These are phyloP conservation scores for Lagenidium sp. DNA, from an alignment of 352 stramenopile species.

Conservation along the genomic window DNA sequence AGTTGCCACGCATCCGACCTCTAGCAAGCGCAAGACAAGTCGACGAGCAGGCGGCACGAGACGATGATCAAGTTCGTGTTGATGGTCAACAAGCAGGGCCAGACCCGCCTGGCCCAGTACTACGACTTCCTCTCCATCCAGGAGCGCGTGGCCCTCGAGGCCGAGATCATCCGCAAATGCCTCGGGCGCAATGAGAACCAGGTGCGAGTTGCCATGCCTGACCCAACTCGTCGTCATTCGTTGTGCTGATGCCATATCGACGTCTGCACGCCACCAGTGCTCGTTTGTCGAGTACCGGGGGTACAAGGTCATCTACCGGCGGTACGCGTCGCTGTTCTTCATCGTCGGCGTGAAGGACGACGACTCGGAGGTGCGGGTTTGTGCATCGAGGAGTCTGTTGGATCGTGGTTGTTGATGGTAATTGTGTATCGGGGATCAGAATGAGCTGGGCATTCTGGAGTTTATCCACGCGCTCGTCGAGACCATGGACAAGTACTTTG, in stretches of 20 bases:
- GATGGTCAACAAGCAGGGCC: conserved; percentile 99
- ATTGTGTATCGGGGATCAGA: too few species aligned
- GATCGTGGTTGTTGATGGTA: not conserved
- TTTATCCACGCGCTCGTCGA: conserved; percentile 99
- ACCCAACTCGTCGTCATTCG: too few species aligned
- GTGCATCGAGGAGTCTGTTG: not conserved
- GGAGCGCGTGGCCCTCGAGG: conserved; percentile 97
- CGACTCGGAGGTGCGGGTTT: conserved; percentile 70
- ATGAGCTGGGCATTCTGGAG: conserved; percentile 99
- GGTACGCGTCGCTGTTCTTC: conserved; percentile 99
- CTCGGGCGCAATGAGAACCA: conserved; percentile 96
- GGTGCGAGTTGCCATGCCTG: too few species aligned
- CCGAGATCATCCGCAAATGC: conserved; percentile 99
- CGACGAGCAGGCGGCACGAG: not conserved
- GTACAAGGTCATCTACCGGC: conserved; percentile 98
- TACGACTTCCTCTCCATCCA: conserved; percentile 99
- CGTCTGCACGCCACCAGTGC: too few species aligned
- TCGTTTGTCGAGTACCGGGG: conserved; percentile 99
- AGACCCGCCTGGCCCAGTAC: conserved; percentile 99
- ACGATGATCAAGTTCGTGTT: conserved; percentile 93
- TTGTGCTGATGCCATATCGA: too few species aligned
- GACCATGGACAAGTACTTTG: conserved; percentile 99
- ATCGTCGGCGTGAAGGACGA: conserved; percentile 98
- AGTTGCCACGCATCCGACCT: too few species aligned
- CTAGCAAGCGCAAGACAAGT: not conserved